Evolutionary conservation across 2,329 filamentous ascomycete species (phyloP).

Genomic region (Macrophomina phaseolina): DNA sequence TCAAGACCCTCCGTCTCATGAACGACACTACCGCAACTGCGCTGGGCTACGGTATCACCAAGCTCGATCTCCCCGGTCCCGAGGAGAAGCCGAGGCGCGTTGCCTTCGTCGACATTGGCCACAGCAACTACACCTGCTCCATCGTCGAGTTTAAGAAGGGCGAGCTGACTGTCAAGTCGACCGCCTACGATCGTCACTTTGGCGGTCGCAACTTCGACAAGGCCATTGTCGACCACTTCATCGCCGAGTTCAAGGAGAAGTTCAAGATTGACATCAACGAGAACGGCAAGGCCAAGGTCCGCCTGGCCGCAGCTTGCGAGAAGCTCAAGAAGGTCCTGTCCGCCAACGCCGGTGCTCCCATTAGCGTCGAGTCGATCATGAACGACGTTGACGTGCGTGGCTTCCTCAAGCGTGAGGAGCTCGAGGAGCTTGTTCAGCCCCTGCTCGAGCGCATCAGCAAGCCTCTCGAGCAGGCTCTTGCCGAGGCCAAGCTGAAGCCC

Average conservation of each 20-base stretch:
- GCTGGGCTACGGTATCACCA: constrained; percentile 96
- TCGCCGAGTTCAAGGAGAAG: constrained; percentile 94
- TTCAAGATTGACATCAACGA: constrained; percentile 95
- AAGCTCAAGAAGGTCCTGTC: constrained; percentile 99
- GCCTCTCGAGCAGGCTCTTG: constrained; percentile 88
- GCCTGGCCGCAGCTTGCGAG: constrained; percentile 87
- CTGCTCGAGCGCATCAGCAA: constrained; percentile 73
- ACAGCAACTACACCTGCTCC: constrained; percentile 94
- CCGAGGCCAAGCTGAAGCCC: constrained; percentile 87
- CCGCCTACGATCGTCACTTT: constrained; percentile 92
- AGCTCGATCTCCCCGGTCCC: constrained; percentile 83
- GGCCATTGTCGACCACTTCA: constrained; percentile 91
- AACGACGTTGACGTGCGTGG: constrained; percentile 91
- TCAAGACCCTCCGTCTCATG: constrained; percentile 92
- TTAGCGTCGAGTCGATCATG: constrained; percentile 99
- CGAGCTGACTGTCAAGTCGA: constrained; percentile 91
- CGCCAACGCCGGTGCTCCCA: constrained; percentile 86
- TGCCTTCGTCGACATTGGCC: constrained; percentile 90
- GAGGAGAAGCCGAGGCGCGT: constrained; percentile 94
- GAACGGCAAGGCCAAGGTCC: constrained; percentile 87
- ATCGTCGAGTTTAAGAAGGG: constrained; percentile 98
- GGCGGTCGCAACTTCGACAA: constrained; percentile 98
- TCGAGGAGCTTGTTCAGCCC: constrained; percentile 88
- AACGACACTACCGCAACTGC: constrained; percentile 98
- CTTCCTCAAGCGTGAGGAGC: constrained; percentile 91